Percentiles rank a stretch among this genome's conserved stretches.
These are phyloP conservation scores for Chrysoporthe puriensis DNA, from an alignment of 2,329 filamentous ascomycete genomes.

Conservation along the genomic window DNA sequence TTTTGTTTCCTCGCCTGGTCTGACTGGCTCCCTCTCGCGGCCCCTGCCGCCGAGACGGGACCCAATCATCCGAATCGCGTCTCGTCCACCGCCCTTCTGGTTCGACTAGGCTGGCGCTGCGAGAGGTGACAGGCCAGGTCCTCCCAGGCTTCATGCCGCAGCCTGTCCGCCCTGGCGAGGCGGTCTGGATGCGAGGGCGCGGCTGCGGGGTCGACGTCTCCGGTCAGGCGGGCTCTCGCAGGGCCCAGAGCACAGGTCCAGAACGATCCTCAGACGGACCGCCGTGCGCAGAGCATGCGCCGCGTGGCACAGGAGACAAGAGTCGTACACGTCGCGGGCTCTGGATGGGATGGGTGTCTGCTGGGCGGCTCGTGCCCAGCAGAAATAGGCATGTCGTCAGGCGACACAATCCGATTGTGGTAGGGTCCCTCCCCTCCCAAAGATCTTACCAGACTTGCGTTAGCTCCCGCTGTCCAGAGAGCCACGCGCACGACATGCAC, in stretches of 20 bases:
- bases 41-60: background rate
- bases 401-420: background rate
- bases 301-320: too few relatives aligned
- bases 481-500: conserved; percentile 13
- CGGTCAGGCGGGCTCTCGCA: background rate
- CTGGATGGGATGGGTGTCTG: conserved; percentile 19
- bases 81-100: background rate
- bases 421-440: background rate
- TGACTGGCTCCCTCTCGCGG: background rate
- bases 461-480: conserved; percentile 25
- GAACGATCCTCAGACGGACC: background rate
- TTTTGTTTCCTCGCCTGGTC: background rate
- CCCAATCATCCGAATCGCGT: background rate
- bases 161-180: background rate
- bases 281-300: too few relatives aligned
- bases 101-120: conserved; percentile 9
- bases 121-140: conserved; percentile 27
- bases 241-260: background rate
- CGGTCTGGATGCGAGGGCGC: background rate
- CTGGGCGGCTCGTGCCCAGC: background rate
- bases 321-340: conserved; percentile 10
- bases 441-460: conserved; percentile 22
- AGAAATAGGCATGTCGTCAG: conserved; percentile 10
- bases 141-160: conserved; percentile 15
- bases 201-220: conserved; percentile 17